These are phyloP conservation scores for Paramecium tetraurelia DNA, from an alignment of 73 alveolate species.

Conservation along the genomic window DNA sequence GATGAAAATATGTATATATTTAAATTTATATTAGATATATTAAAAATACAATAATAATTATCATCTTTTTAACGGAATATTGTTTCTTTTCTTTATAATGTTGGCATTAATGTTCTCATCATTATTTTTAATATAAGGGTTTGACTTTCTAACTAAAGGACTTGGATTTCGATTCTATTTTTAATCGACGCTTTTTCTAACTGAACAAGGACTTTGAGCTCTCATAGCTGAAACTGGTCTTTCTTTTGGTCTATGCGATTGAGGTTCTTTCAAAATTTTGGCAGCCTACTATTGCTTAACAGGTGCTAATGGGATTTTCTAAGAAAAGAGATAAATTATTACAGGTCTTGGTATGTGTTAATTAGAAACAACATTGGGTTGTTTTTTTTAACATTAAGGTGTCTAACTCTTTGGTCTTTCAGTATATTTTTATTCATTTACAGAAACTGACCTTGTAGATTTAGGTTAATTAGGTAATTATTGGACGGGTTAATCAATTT, in stretches of 20 bases:
- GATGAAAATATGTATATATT: too few relatives aligned
- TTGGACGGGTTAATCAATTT: background rate
- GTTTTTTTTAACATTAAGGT: background rate
- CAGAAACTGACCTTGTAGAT: constrained; percentile 21
- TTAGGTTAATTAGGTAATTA: background rate
- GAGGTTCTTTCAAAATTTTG: background rate
- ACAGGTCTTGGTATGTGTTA: background rate
- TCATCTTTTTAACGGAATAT: background rate
- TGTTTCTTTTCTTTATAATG: background rate
- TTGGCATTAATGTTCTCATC: background rate
- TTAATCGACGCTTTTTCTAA: background rate
- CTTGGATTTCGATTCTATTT: background rate
- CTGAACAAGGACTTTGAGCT: constrained; percentile 9
- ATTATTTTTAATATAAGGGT: background rate
- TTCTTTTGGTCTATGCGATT: background rate
- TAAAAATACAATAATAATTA: background rate
- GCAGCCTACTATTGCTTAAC: background rate
- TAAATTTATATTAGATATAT: too few relatives aligned
- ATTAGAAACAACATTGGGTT: background rate
- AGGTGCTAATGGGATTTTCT: constrained; percentile 35
- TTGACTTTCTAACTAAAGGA: background rate
- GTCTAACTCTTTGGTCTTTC: constrained; percentile 25
- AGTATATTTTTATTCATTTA: background rate
- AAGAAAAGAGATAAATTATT: background rate
- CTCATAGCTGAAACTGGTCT: constrained; percentile 20